Evolutionary conservation across 495 filamentous ascomycete genomes (phyloP), one percentile per base, ranked within the genome.

Genomic region (Neurospora sp.): DNA sequence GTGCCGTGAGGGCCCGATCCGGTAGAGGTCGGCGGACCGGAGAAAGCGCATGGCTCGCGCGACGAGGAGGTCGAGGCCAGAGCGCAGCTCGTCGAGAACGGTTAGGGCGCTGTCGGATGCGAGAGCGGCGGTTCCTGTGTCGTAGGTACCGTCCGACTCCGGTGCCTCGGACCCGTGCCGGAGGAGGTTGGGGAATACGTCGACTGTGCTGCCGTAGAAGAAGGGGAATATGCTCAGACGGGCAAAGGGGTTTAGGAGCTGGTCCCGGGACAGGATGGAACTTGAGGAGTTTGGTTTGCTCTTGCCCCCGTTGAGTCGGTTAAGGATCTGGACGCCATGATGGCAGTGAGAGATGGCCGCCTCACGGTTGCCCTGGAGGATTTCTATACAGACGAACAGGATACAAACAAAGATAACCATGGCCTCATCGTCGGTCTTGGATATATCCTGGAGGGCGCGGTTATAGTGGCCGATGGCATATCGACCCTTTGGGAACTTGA

Each of bases 361-460:
- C 10, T 79, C 69, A 8, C 79, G 76, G 76, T 87, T 82, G 4
- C 83, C 86, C 23, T 84, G 82, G 5, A 89, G 75, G 11, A 82
- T 80, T 74, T 89, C 88, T 54, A 89, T 85, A 74, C 86, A 88
- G 39, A 87, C 85, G 69, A 88, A 89, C 62, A 89, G 78, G 12
- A 87, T 78, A 71, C 87, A 89, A n/a, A 82, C 85, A 9, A 88
- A 81, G 16, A 89, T 77, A 18, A 88, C 84, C 20, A 83, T 77
- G 74, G 73, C 69, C 69, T 78, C 74, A 74, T 76, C 69, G 20
- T 75, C 77, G 6, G 76, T 75, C 12, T 76, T 75, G 59, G 79
- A 74, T 18, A 82, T 74, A n/a, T 80, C 74, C 48, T 78, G 76
- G 14, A 83, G 74, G 27, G 80, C 81, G 9, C 76, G 76, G 70